Evolutionary conservation across 345 rosid species (phyloP).

Genomic region (Citrus australasica): DNA sequence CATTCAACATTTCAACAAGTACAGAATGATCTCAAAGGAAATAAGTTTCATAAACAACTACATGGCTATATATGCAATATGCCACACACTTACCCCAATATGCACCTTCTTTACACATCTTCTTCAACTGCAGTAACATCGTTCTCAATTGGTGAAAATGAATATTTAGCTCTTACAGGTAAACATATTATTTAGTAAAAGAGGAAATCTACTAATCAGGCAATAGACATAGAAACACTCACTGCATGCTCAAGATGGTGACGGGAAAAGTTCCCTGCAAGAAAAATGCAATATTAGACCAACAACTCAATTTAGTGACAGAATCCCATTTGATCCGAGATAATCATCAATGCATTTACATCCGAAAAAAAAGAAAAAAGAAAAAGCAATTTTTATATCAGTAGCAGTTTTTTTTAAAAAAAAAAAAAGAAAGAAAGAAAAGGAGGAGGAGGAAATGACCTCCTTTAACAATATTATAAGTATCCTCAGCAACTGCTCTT

Average conservation of each 20-base stretch:
- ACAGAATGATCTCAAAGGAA: not conserved
- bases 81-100: conserved; percentile 63
- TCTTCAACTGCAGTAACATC: conserved; percentile 65
- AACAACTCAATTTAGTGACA: not conserved
- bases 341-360: not conserved
- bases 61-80: not conserved
- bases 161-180: not conserved
- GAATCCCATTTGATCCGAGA: not conserved
- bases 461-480: conserved; percentile 45
- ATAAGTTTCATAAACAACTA: not conserved
- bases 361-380: not conserved
- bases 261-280: conserved; percentile 56
- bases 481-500: conserved; percentile 61
- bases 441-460: conserved; percentile 31
- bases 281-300: not conserved
- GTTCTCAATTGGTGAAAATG: not conserved
- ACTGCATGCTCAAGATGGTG: conserved; percentile 48
- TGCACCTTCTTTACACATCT: conserved; percentile 84
- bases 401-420: not conserved
- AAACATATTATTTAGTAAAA: not conserved
- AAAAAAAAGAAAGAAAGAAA: not conserved
- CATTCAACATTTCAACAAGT: no score
- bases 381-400: not conserved
- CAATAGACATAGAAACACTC: conserved; percentile 21
- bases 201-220: no score